A percentile compares a stretch with the other conserved stretches of the same genome.
phyloP scores from a whole-genome alignment of 495 filamentous ascomycete species.

The Thozetella sp. region DNA sequence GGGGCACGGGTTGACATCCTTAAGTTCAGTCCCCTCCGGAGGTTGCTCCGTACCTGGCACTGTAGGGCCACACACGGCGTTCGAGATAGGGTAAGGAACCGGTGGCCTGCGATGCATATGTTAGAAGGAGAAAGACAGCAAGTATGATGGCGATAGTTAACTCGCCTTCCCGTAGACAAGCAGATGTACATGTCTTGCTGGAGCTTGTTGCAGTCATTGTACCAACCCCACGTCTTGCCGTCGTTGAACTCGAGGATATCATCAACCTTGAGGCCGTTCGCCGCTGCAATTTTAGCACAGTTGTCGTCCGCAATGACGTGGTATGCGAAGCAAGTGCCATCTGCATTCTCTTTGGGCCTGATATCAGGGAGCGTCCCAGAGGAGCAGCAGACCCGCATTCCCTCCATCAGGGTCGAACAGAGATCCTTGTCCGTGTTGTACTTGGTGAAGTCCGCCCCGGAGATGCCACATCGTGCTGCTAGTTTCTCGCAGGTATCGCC shows the following conservation, averaged over 20 bases:
- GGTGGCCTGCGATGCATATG: no score
- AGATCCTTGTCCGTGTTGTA: constrained; percentile 27
- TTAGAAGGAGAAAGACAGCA: no score
- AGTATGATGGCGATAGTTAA: no score
- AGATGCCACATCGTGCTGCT: neutral
- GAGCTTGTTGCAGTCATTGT: constrained; percentile 32
- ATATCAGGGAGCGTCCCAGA: constrained; percentile 14
- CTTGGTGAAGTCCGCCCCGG: constrained; percentile 31
- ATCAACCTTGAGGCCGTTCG: constrained; percentile 17
- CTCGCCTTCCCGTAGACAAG: no score
- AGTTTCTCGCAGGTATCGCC: no score
- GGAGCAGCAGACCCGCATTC: constrained; percentile 16
- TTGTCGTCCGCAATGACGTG: constrained; percentile 24
- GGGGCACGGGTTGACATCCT: constrained; percentile 29
- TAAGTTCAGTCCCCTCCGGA: constrained; percentile 11
- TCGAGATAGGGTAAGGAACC: no score
- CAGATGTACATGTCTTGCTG: constrained; percentile 30
- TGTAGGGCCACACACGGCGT: constrained; percentile 39
- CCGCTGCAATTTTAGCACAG: constrained; percentile 14
- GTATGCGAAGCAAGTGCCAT: constrained; percentile 33
- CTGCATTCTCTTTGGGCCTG: constrained; percentile 28
- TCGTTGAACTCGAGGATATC: constrained; percentile 35
- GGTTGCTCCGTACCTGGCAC: constrained; percentile 8
- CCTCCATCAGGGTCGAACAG: constrained; percentile 24
- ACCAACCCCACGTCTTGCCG: constrained; percentile 41